A percentile compares a stretch with the other conserved stretches of the same genome.
These are phyloP conservation scores for Tausonia pullulans DNA, from an alignment of 1,284 basidiomycete species.

Conservation along the genomic window DNA sequence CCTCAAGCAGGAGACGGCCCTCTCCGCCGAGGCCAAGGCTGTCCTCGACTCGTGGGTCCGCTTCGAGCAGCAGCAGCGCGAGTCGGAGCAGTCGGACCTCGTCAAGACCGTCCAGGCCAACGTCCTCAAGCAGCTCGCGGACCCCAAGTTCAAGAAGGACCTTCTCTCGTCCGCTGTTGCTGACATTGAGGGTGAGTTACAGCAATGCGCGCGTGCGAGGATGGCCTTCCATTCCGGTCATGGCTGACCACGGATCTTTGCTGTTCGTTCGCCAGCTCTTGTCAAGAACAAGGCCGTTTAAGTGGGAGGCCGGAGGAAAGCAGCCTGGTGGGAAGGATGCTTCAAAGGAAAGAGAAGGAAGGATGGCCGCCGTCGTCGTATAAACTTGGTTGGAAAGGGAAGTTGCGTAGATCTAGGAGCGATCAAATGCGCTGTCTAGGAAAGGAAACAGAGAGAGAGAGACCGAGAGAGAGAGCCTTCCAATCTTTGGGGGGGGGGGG, in stretches of 20 bases:
- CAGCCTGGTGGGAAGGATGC: too few relatives aligned
- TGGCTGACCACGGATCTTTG: not conserved
- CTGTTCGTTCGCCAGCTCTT: conserved; percentile 41
- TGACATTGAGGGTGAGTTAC: conserved; percentile 81
- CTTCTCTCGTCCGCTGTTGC: conserved; percentile 72
- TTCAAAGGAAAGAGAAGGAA: too few relatives aligned
- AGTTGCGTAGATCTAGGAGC: too few relatives aligned
- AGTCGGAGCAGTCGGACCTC: conserved; percentile 86
- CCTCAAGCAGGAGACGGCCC: conserved; percentile 74
- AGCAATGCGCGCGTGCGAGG: not conserved
- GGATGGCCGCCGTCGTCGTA: too few relatives aligned
- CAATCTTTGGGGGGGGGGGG: too few relatives aligned
- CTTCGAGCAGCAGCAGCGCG: conserved; percentile 91
- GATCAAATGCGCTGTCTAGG: too few relatives aligned
- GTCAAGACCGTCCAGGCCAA: conserved; percentile 77
- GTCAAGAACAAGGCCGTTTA: conserved; percentile 61
- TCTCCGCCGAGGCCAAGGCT: conserved; percentile 81
- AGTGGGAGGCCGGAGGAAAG: conserved; percentile 7
- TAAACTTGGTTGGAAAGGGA: too few relatives aligned
- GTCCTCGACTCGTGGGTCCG: conserved; percentile 98
- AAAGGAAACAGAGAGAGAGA: too few relatives aligned
- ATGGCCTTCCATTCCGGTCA: conserved; percentile 17
- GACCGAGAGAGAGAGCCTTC: too few relatives aligned
- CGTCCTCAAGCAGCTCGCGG: conserved; percentile 68
- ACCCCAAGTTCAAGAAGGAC: conserved; percentile 89